Percentiles rank a stretch among this genome's conserved stretches.
phyloP scores from a whole-genome alignment of 805 yeast species.

The Candida ovalis region DNA sequence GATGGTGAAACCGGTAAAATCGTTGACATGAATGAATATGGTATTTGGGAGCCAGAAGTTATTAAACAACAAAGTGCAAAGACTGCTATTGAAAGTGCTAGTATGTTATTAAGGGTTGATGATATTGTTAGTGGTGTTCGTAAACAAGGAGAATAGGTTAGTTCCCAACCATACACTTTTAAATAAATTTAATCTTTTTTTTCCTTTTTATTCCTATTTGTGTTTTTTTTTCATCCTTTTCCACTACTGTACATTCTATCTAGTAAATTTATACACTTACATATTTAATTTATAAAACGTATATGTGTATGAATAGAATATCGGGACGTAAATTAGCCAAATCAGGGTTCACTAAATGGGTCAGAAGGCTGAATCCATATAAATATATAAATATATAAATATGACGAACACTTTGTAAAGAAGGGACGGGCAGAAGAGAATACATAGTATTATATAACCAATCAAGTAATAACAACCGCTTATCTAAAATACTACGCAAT shows the following conservation, averaged over 20 bases:
- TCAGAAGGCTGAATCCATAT: too few relatives aligned
- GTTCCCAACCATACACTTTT: not conserved
- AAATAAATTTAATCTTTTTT: not conserved
- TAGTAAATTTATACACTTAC: too few relatives aligned
- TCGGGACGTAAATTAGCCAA: too few relatives aligned
- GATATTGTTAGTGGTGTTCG: conserved; percentile 97
- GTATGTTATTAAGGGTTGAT: conserved; percentile 90
- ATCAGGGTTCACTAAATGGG: too few relatives aligned
- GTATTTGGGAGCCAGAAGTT: conserved; percentile 99
- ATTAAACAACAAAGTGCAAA: conserved; percentile 95
- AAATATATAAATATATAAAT: too few relatives aligned
- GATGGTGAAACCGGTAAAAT: conserved; percentile 94
- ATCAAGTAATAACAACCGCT: too few relatives aligned
- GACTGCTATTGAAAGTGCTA: conserved; percentile 97
- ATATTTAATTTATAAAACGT: not conserved
- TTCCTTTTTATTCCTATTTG: not conserved
- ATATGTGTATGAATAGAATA: too few relatives aligned
- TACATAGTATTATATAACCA: too few relatives aligned
- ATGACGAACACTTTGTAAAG: too few relatives aligned
- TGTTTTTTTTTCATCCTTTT: not conserved
- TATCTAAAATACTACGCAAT: too few relatives aligned
- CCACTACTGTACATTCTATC: not conserved
- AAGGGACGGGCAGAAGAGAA: too few relatives aligned
- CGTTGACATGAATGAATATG: conserved; percentile 93
- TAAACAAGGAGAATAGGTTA: conserved; percentile 16